Evolutionary conservation across 345 rosid species (phyloP).

Genomic region (Cardamine occulta): DNA sequence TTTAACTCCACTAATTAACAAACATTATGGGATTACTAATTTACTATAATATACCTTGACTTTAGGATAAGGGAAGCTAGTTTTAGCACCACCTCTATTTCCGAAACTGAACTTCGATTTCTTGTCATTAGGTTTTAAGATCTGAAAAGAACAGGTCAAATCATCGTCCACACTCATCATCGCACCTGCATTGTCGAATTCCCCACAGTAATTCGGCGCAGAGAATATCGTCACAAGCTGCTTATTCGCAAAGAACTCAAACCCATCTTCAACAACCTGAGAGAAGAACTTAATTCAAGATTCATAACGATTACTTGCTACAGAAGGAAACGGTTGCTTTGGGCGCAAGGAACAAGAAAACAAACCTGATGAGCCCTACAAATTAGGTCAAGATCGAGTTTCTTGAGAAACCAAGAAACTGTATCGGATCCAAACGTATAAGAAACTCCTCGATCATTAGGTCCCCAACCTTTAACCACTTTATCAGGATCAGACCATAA

Average conservation of each 20-base stretch:
- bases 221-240: constrained; percentile 85
- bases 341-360: constrained; percentile 8
- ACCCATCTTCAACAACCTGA: constrained; percentile 90
- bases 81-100: constrained; percentile 52
- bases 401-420: constrained; percentile 64
- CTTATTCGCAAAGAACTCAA: constrained; percentile 74
- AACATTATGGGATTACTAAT: background rate
- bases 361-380: constrained; percentile 92
- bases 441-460: constrained; percentile 88
- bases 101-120: constrained; percentile 62
- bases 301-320: background rate
- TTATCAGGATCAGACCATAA: constrained; percentile 90
- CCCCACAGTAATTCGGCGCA: constrained; percentile 86
- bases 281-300: background rate
- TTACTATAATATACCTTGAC: constrained; percentile 53
- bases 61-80: constrained; percentile 48
- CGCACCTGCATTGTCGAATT: constrained; percentile 90
- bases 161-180: constrained; percentile 80
- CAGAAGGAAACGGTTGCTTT: background rate
- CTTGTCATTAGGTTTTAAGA: constrained; percentile 70
- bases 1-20: background rate
- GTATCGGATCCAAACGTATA: constrained; percentile 70
- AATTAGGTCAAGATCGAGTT: constrained; percentile 74
- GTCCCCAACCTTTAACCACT: constrained; percentile 69
- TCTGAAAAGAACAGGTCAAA: constrained; percentile 79